Base-by-base conservation (phyloP, 1,139 yeast species). In the Zygoascus sp. region DNA sequence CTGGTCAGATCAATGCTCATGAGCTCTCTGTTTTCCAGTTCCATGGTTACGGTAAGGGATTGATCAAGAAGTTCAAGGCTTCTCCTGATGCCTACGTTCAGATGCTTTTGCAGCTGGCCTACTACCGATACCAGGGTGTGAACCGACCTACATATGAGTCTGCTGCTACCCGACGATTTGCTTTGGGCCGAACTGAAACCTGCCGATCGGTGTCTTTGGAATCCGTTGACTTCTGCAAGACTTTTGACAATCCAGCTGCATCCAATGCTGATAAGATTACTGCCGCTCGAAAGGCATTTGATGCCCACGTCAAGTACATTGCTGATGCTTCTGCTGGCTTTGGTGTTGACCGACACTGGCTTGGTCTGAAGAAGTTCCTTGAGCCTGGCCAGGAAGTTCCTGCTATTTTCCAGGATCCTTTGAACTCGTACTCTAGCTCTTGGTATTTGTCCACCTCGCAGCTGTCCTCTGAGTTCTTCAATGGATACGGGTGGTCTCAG, bases 401-500 rank as follows among this genome's bases (percentile, higher is more conserved):
- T 30, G 83, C 73, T 13, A 69, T 92, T 45, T 89, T 81, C 75
- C 65, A 73, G 37, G 95, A 92, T 67, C 88, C 95, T 16, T 70
- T 86, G 52, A 87, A 76, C 63, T 62, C 72, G 41, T 89, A 87
- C 73, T 83, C 95, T 11, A 72, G 80, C 45, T 77, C 85, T 32
- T 92, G 98, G 98, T 83, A 77, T 66, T 66, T 92, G 49, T 86
- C 96, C 13, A 79, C 96, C 5, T 88, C 97, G 2, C 97, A 92
- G 69, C 75, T 92, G 57, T 86, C 95, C 11, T 83, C 95, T 9
- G 95, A 88, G 64, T 75, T 73, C 68, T 87, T 88, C 70, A 89
- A 88, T 65, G 92, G 95, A 47, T 92, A 92, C 77, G 98, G 98
- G 44, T 92, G 90, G 89, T 82, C 96, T 20, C 96, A 94, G 66